Evolutionary conservation across 257 asterid genomes (phyloP), one percentile per base, ranked within the genome.

Genomic region (Solanum ossicruentum): DNA sequence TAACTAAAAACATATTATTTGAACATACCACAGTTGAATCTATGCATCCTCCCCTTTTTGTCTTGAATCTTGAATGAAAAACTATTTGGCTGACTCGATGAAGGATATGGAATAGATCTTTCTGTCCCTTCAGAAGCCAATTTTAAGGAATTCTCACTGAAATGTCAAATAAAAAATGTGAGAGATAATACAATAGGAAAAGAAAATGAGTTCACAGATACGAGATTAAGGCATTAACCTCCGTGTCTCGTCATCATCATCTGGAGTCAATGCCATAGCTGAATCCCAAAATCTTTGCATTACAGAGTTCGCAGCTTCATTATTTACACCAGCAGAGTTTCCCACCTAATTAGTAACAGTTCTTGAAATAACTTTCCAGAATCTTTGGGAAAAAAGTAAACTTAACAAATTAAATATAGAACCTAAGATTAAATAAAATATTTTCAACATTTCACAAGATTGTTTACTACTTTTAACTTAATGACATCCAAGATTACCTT

Each of bases 251-350:
- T 97, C 98, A 23, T 95, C 98, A 10, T 96, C 97, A 8, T 93
- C 97, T 6, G 95, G 97, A 85, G 90, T 83, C 84, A 93, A 88
- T 56, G 95, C 95, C 93, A 97, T 93, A 12, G 99, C 99, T 72
- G 98, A 94, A 91, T 97, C 99, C 98, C 98, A 97, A 85, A 95
- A 95, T 51, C 88, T 97, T 88, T 95, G 99, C 94, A 97, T 91
- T 98, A 95, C 88, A 52, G 91, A 82, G 85, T 87, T 94, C 67
- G 98, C 88, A 81, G 96, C 87, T 89, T 97, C 99, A 60, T 87
- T 89, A 80, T 81, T 90, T 26, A 87, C 90, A 84, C 96, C 99
- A 80, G 93, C 91, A 86, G 93, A 81, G 88, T 85, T 95, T 72
- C 98, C 98, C 87, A 95, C 98, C 99, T 97, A 83, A 67, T 83